phyloP scores from a whole-genome alignment of 2,329 filamentous ascomycete genomes.

The Tolypocladium sp. region DNA sequence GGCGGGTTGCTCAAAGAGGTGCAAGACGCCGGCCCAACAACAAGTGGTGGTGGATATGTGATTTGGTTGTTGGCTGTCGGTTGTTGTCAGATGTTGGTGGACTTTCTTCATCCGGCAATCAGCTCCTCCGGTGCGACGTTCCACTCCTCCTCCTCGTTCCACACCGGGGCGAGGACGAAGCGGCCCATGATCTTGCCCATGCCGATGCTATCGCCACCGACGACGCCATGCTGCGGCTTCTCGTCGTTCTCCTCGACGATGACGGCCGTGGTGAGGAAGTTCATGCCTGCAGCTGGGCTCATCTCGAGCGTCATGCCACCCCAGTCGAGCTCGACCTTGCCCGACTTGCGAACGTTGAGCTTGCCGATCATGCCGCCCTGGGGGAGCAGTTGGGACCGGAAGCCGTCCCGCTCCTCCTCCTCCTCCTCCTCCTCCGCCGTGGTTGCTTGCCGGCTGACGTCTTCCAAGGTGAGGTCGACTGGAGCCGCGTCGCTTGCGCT shows the following conservation, averaged over 20 bases:
- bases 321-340: constrained; percentile 54
- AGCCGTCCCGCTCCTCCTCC: constrained; percentile 21
- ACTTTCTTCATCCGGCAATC: constrained; percentile 2
- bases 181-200: constrained; percentile 57
- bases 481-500: constrained; percentile 8
- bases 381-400: constrained; percentile 29
- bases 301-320: constrained; percentile 48
- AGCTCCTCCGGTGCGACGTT: constrained; percentile 29
- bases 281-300: constrained; percentile 39
- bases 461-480: constrained; percentile 33
- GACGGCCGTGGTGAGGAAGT: constrained; percentile 50
- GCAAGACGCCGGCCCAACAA: neutral
- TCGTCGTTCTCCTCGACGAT: constrained; percentile 50
- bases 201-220: constrained; percentile 43
- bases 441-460: constrained; percentile 4
- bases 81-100: neutral
- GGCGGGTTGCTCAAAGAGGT: neutral
- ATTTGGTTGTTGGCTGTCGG: neutral
- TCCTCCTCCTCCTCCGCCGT: constrained; percentile 18
- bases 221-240: constrained; percentile 32
- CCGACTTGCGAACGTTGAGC: constrained; percentile 51
- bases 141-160: constrained; percentile 50
- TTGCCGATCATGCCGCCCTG: constrained; percentile 52
- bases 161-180: constrained; percentile 50
- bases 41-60: neutral